Conservation (phyloP, 768 basidiomycete species). For the Tulasnella sp. region DNA sequence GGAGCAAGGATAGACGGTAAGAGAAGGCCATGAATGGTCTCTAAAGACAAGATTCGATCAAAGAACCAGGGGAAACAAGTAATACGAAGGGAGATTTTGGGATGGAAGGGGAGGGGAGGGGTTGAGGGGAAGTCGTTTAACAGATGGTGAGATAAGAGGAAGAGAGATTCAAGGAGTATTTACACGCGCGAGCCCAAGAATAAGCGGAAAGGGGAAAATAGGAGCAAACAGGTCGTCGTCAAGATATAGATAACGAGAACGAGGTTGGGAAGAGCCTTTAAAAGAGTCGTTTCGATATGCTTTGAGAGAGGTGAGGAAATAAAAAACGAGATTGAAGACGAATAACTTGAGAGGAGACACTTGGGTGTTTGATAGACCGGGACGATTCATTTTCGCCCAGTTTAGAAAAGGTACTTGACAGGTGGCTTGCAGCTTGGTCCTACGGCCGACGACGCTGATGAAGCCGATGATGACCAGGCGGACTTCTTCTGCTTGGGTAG, state of each 20-base stretch:
- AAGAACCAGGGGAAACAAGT: neutral
- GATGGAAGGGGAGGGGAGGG: neutral
- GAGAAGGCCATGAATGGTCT: neutral
- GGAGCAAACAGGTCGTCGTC: too few relatives aligned
- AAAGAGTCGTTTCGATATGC: neutral
- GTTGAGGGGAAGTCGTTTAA: neutral
- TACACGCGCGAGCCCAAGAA: neutral
- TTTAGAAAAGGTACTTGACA: slow-evolving; percentile 29
- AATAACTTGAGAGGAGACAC: neutral
- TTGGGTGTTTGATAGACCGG: neutral
- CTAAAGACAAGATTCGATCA: neutral
- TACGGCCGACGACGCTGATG: neutral
- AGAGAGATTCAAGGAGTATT: neutral
- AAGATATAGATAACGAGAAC: slow-evolving; percentile 11
- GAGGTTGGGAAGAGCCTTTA: neutral
- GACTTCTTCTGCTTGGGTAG: neutral
- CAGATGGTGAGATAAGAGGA: neutral
- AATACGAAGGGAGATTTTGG: neutral
- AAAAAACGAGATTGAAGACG: neutral
- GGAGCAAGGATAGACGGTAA: neutral
- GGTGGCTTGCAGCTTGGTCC: neutral
- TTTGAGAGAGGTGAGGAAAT: neutral
- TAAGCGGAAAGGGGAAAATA: too few relatives aligned
- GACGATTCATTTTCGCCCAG: neutral
- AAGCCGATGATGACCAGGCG: neutral